phyloP scores from a whole-genome alignment of 1,284 basidiomycete species.

The Papiliotrema fonsecae region DNA sequence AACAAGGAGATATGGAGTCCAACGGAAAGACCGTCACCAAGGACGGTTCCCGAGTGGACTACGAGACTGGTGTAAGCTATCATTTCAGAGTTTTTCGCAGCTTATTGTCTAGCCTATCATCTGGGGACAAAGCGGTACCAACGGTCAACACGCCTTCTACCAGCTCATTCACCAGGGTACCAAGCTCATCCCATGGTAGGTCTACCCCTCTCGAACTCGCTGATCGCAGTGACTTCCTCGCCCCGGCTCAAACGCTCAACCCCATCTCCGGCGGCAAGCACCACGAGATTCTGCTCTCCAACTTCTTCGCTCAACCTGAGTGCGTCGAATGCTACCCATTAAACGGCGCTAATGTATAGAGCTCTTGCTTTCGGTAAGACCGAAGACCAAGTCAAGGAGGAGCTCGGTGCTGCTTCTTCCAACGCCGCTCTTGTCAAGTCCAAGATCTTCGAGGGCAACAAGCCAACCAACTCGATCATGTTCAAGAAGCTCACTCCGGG shows the following conservation, averaged over 20 bases:
- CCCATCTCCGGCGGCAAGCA: slow-evolving; percentile 81
- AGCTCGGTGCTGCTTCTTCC: slow-evolving; percentile 65
- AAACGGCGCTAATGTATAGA: slow-evolving; percentile 15
- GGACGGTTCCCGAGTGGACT: slow-evolving; percentile 82
- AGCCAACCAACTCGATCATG: slow-evolving; percentile 93
- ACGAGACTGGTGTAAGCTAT: slow-evolving; percentile 82
- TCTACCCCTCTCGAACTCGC: slow-evolving; percentile 5
- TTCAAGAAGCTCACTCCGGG: slow-evolving; percentile 89
- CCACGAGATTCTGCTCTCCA: slow-evolving; percentile 93
- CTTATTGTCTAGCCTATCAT: slow-evolving; percentile 72
- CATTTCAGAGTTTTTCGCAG: not conserved
- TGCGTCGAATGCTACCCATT: slow-evolving; percentile 19
- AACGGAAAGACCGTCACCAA: slow-evolving; percentile 98
- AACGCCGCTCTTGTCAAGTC: slow-evolving; percentile 85
- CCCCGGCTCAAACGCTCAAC: slow-evolving; percentile 90
- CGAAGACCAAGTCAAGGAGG: slow-evolving; percentile 78
- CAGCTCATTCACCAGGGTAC: slow-evolving; percentile 95
- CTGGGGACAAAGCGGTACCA: slow-evolving; percentile 97
- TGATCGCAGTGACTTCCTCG: slow-evolving; percentile 76
- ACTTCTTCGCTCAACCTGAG: slow-evolving; percentile 97
- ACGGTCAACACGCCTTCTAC: slow-evolving; percentile 99
- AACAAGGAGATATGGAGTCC: slow-evolving; percentile 99
- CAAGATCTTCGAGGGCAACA: slow-evolving; percentile 97
- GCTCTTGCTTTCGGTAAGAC: slow-evolving; percentile 97
- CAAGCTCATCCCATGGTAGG: slow-evolving; percentile 71